These are phyloP conservation scores for Trametes coccinea DNA, from an alignment of 768 basidiomycete genomes.

Conservation along the genomic window DNA sequence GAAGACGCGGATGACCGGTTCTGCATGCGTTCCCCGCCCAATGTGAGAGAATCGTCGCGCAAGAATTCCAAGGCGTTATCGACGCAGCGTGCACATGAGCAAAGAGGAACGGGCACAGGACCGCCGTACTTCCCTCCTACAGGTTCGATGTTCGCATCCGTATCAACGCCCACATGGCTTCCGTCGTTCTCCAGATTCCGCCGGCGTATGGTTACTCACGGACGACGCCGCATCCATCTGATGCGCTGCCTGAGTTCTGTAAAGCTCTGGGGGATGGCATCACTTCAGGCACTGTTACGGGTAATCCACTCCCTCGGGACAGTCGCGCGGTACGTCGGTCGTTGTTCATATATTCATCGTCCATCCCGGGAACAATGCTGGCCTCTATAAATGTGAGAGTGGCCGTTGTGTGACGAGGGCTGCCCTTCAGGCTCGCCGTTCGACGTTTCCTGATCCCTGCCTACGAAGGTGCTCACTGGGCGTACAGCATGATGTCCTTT, in stretches of 20 bases:
- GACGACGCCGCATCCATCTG: neutral
- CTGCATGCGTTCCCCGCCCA: no score
- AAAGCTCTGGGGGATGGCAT: neutral
- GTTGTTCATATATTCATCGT: neutral
- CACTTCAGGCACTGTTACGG: conserved; percentile 1
- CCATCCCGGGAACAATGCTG: neutral
- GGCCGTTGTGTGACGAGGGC: no score
- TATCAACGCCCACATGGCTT: neutral
- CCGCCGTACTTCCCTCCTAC: neutral
- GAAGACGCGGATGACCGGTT: no score
- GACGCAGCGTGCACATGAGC: neutral
- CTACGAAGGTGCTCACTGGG: no score
- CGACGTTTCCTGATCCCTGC: no score
- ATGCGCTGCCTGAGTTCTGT: neutral
- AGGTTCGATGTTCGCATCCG: neutral
- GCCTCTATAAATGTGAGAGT: neutral
- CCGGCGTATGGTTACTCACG: neutral
- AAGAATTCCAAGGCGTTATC: neutral
- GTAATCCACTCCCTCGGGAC: neutral
- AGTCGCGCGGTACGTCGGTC: neutral
- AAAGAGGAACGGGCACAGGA: neutral
- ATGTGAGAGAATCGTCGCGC: no score
- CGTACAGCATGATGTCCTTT: no score
- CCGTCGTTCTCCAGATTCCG: neutral
- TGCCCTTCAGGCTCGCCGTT: no score